Conservation (phyloP, 2,329 filamentous ascomycete genomes). For the Albifimbria verrucaria region DNA sequence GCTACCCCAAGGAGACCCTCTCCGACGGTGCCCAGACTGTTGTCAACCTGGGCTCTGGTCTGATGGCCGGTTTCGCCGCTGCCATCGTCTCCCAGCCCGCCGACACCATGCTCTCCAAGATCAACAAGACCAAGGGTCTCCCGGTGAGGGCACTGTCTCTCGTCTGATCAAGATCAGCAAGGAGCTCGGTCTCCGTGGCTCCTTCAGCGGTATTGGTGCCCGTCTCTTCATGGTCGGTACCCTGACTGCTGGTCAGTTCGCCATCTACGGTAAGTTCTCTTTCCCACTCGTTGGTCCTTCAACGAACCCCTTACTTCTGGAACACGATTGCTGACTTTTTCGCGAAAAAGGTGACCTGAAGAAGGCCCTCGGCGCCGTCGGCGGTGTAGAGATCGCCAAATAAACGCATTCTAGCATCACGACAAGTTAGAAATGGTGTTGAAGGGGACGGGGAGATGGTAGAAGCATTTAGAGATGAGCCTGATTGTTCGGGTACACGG, state of each 20-base stretch:
- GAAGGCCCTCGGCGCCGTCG: slow-evolving; percentile 5
- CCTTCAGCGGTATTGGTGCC: slow-evolving; percentile 77
- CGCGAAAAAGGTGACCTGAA: slow-evolving; percentile 3
- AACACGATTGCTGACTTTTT: too few relatives aligned
- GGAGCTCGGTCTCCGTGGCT: slow-evolving; percentile 78
- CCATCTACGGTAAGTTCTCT: slow-evolving; percentile 67
- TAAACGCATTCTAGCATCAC: background rate
- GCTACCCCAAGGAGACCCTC: slow-evolving; percentile 67
- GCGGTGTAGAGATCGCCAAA: slow-evolving; percentile 6
- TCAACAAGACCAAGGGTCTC: slow-evolving; percentile 91
- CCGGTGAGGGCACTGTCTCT: slow-evolving; percentile 77
- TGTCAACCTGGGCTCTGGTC: slow-evolving; percentile 67
- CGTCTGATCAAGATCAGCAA: slow-evolving; percentile 85
- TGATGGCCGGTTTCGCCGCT: slow-evolving; percentile 70
- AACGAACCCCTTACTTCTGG: background rate
- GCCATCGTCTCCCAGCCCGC: slow-evolving; percentile 85
- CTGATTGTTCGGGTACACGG: background rate
- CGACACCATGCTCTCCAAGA: slow-evolving; percentile 92
- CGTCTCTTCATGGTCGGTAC: slow-evolving; percentile 64
- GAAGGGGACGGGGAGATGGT: background rate
- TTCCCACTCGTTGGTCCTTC: background rate
- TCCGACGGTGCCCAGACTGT: slow-evolving; percentile 69
- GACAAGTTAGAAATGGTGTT: background rate
- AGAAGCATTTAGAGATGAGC: background rate
- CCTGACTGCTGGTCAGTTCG: slow-evolving; percentile 77